Conservation (phyloP, 352 stramenopile species). For the Stephanocyclus meneghinianus region DNA sequence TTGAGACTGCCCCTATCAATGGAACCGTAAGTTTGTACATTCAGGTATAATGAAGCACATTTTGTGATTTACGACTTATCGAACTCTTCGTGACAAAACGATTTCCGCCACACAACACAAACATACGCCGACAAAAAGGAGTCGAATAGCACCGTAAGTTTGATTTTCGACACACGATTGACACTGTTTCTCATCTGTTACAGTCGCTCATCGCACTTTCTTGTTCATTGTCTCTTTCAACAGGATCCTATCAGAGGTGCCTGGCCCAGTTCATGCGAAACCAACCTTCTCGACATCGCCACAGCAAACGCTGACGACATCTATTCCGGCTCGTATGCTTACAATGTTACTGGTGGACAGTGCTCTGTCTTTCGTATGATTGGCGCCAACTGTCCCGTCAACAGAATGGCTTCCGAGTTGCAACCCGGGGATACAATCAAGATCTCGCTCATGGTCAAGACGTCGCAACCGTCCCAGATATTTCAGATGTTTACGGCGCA, state of each 20-base stretch:
- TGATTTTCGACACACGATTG: too few species aligned
- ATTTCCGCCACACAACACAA: neutral
- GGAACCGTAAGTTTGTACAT: neutral
- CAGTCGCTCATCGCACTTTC: too few species aligned
- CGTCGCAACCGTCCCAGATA: conserved; percentile 5
- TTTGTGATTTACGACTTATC: too few species aligned
- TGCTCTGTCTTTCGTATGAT: conserved; percentile 46
- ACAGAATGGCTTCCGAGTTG: conserved; percentile 16
- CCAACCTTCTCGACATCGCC: neutral
- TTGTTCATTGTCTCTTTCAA: neutral
- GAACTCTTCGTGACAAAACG: neutral
- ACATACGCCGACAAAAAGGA: too few species aligned
- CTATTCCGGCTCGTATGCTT: conserved; percentile 13
- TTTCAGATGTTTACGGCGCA: conserved; percentile 42
- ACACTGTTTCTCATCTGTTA: too few species aligned
- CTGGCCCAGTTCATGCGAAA: neutral
- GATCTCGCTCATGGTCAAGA: conserved; percentile 37
- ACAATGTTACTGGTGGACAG: conserved; percentile 24
- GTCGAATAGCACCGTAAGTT: too few species aligned
- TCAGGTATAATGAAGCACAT: too few species aligned
- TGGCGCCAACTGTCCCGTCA: conserved; percentile 11
- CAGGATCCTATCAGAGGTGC: neutral
- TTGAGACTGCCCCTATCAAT: conserved; percentile 21
- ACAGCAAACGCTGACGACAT: conserved; percentile 6
- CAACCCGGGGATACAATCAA: conserved; percentile 31